These are phyloP conservation scores for Staphylotrichum longicolle DNA, from an alignment of 495 filamentous ascomycete species.

Conservation along the genomic window DNA sequence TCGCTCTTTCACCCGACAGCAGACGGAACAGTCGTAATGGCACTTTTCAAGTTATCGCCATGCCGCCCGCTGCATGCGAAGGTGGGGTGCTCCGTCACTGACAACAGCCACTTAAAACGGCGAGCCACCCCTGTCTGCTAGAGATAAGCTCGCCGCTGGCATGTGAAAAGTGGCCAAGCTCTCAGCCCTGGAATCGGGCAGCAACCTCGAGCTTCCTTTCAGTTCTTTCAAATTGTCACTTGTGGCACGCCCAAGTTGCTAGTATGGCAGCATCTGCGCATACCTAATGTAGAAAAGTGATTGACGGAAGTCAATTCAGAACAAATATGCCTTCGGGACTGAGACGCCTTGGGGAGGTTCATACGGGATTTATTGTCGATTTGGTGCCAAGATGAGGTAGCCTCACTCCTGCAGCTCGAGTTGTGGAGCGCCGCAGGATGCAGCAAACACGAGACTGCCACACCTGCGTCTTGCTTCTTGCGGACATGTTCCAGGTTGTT, in stretches of 20 bases:
- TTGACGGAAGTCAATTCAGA: too few relatives aligned
- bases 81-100: conserved; percentile 10
- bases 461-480: too few relatives aligned
- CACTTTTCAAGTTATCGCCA: conserved; percentile 14
- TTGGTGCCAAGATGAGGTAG: background rate
- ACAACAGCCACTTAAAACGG: background rate
- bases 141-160: conserved; percentile 12
- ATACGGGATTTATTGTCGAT: background rate
- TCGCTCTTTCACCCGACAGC: background rate
- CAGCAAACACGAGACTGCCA: too few relatives aligned
- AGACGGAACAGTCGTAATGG: background rate
- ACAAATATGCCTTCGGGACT: too few relatives aligned
- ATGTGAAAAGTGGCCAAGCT: conserved; percentile 19
- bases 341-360: too few relatives aligned
- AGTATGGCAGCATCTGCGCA: too few relatives aligned
- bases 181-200: background rate
- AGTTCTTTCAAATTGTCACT: too few relatives aligned
- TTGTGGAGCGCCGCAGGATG: too few relatives aligned
- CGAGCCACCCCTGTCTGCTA: background rate
- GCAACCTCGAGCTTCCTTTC: too few relatives aligned
- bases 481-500: background rate
- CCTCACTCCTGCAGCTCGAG: background rate
- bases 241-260: too few relatives aligned
- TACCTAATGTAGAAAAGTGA: too few relatives aligned
- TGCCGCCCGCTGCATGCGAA: conserved; percentile 2